These are phyloP conservation scores for Talaromyces sp. DNA, from an alignment of 2,329 filamentous ascomycete genomes.

Conservation along the genomic window DNA sequence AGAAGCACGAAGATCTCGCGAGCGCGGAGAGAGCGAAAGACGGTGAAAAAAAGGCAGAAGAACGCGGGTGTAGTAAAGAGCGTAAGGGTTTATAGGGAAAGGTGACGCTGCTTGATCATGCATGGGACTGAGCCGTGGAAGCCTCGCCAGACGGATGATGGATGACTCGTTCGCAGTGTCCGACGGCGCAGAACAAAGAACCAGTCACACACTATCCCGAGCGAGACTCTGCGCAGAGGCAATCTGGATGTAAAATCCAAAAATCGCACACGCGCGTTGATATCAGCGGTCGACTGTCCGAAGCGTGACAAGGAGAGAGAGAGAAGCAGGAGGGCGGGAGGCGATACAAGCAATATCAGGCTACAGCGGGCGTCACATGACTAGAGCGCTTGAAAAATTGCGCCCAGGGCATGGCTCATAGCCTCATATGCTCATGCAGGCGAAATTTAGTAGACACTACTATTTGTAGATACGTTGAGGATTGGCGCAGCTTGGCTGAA, in stretches of 20 bases:
- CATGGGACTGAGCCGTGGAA: conserved; percentile 46
- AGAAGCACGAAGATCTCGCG: conserved; percentile 27
- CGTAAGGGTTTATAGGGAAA: conserved; percentile 29
- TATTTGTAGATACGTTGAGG: no score
- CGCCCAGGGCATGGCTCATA: neutral
- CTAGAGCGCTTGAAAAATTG: neutral
- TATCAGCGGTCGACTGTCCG: conserved; percentile 35
- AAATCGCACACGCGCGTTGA: conserved; percentile 22
- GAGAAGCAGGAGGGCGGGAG: conserved; percentile 19
- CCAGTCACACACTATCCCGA: conserved; percentile 10
- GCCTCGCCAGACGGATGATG: conserved; percentile 34
- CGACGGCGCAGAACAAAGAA: conserved; percentile 17
- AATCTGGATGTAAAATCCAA: conserved; percentile 5
- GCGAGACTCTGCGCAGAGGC: conserved; percentile 10
- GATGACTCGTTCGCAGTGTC: conserved; percentile 3
- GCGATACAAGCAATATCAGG: neutral
- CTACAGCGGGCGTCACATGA: neutral
- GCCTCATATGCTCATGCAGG: no score
- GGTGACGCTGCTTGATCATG: conserved; percentile 45
- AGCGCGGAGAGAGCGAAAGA: conserved; percentile 40
- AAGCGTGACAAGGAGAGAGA: conserved; percentile 43
- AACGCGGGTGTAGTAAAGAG: conserved; percentile 34
- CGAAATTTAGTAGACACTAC: neutral
- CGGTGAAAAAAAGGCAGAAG: conserved; percentile 19
- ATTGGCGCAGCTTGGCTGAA: neutral